Evolutionary conservation across 2,329 filamentous ascomycete genomes (phyloP).

Genomic region (Cercospora nicotianae): DNA sequence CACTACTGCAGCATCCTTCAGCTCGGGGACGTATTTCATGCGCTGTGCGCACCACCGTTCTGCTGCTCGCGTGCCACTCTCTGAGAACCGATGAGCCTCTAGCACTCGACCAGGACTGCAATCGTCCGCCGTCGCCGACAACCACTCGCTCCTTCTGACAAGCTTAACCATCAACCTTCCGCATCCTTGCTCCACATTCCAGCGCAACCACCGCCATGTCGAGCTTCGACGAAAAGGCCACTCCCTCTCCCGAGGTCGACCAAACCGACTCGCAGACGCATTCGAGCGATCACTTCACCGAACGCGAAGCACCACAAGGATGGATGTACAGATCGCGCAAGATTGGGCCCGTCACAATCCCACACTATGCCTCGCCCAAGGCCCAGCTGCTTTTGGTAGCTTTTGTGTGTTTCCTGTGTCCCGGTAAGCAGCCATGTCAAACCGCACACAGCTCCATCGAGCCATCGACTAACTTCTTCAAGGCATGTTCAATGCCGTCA

Average conservation of each 20-base stretch:
- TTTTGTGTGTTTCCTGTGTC: conserved; percentile 56
- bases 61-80: conserved; percentile 8
- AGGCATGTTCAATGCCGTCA: conserved; percentile 55
- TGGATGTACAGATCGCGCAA: conserved; percentile 51
- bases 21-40: not conserved
- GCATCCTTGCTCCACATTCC: not conserved
- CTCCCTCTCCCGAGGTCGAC: conserved; percentile 20
- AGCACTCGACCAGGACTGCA: not conserved
- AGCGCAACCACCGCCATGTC: conserved; percentile 11
- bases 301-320: conserved; percentile 36
- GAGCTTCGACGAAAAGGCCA: conserved; percentile 23
- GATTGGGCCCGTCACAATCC: conserved; percentile 45
- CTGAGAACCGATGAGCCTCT: not conserved
- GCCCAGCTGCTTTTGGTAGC: conserved; percentile 52
- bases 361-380: conserved; percentile 53
- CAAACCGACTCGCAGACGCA: conserved; percentile 16
- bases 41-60: not conserved
- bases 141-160: not conserved
- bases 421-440: conserved; percentile 37
- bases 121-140: not conserved
- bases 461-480: not conserved
- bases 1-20: not conserved
- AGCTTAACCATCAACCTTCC: not conserved
- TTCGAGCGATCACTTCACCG: conserved; percentile 16
- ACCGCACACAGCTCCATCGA: not conserved